Evolutionary conservation across 345 rosid species (phyloP), one percentile per base, ranked within the genome.

Genomic region (Raphanus raphanistrum): DNA sequence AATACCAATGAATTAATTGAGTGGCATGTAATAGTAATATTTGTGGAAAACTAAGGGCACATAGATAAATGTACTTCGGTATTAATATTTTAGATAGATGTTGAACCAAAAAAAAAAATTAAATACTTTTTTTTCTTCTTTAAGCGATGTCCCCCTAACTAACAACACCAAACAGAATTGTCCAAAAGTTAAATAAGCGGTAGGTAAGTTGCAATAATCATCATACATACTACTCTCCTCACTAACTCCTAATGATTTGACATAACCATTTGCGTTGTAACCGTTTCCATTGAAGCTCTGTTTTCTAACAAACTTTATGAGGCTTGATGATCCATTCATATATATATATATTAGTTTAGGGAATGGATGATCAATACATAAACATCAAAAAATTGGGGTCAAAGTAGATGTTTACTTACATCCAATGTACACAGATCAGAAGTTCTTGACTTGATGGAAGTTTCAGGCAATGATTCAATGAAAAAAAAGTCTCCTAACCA

Each of bases 71-170:
- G n/a, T n/a, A n/a, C n/a, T n/a, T n/a, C n/a, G n/a, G n/a, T n/a
- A n/a, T n/a, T n/a, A n/a, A n/a, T n/a, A n/a, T n/a, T n/a, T n/a
- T n/a, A n/a, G n/a, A n/a, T n/a, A n/a, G n/a, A n/a, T 21, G 21
- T 21, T 21, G 21, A 21, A 21, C 21, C 21, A 21, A 21, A 21
- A 21, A 1, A 21, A 1, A 21, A 21, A 21, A 21, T 21, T 21
- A 21, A 21, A 26, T 38, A 35, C 65, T 54, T 76, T 21, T 4
- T 4, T 52, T 62, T 52, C 72, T 55, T 77, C 32, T 58, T 78
- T 72, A 72, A 72, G 76, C 76, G 71, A 78, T 58, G 5, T 12
- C 45, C 45, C 45, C 45, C 68, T 64, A 68, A 66, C 68, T 60
- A 45, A 69, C 74, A 25, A 61, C 50, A 28, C 75, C 16, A 52